Evolutionary conservation across 306 rosid species (phyloP), one percentile per base, ranked within the genome.

Genomic region (Acmispon strigosus): DNA sequence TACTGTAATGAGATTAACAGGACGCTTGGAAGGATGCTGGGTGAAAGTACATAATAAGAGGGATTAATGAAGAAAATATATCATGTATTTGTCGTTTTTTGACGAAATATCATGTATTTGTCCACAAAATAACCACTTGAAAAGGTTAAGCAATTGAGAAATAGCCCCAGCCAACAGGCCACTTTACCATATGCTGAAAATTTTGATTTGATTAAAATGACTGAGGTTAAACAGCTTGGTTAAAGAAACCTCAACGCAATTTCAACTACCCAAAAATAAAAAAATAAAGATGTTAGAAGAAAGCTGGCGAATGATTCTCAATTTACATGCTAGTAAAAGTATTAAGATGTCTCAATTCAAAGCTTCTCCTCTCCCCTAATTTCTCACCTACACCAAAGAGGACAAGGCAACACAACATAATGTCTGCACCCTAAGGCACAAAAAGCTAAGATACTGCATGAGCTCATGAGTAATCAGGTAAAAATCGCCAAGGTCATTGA

Each of bases 361-460:
- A 54, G 17, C 16, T 34, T 49, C 29, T 34, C 24, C 16, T 58
- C 36, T 39, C 18, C 41, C 6, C 16, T 42, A 6, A 29, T 78
- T 72, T 47, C 56, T 56, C 79, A 52, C 6, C 66, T 15, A 1
- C 32, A 29, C 59, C 22, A 60, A 43, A 8, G 39, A 60, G 22
- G 19, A 15, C 5, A 41, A 20, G 15, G 37, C 68, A 56, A 66
- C 8, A 15, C 15, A 10, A 17, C 52, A 27, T 27, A 57, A 61
- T 34, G 9, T 45, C 54, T 44, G 48, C 73, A 74, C 54, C 66
- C 60, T 16, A 67, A 60, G 51, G 43, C 70, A 58, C 66, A 13
- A 32, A 32, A 66, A 60, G 58, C 54, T 29, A 34, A 20, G 29
- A 79, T 29, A 45, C 57, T 29, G 41, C 17, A 45, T 20, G 24